Evolutionary conservation across 306 rosid genomes (phyloP), one percentile per base, ranked within the genome.

Genomic region (Pueraria montana): DNA sequence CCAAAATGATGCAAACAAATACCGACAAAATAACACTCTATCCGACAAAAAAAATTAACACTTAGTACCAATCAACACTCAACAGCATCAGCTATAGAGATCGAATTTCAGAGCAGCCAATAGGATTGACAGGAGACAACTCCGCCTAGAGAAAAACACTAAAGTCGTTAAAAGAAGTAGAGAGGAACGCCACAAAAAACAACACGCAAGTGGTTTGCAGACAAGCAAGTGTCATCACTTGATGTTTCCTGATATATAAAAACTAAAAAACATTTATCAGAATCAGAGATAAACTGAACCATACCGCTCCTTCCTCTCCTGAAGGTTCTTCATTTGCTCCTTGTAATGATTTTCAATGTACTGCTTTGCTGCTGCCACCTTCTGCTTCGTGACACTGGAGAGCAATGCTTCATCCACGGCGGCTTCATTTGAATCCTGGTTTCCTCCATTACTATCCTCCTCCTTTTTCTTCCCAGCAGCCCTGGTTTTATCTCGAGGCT

Each of bases 331-430:
- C 98, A 88, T 94, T 83, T 96, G 98, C 90, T 94, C 99, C 90
- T 96, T 96, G 87, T 96, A 96, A 84, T 94, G 97, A 32, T 94
- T 96, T 87, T 96, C 99, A 40, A 96, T 96, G 77, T 92, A 96
- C 89, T 96, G 98, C 83, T 96, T 96, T 2, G 99, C 98, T 1
- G 95, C 98, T 0, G 95, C 95, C 55, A 83, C 99, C 88, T 90
- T 96, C 97, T 92, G 99, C 88, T 96, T 94, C 1, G 98, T 96
- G 82, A 46, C 64, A 62, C 21, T 90, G 68, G 99, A 95, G 38
- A 91, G 93, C n/a, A 83, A 74, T 34, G 87, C 97, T n/a, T 88
- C 98, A 55, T 91, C 97, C 17, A 63, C 26, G 2, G 74, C 26
- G 2, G 74, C 81, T 27, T 56, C 55, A 66, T 36, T 82, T 18